Conservation (phyloP, 805 yeast species). For the Torulaspora franciscae region DNA sequence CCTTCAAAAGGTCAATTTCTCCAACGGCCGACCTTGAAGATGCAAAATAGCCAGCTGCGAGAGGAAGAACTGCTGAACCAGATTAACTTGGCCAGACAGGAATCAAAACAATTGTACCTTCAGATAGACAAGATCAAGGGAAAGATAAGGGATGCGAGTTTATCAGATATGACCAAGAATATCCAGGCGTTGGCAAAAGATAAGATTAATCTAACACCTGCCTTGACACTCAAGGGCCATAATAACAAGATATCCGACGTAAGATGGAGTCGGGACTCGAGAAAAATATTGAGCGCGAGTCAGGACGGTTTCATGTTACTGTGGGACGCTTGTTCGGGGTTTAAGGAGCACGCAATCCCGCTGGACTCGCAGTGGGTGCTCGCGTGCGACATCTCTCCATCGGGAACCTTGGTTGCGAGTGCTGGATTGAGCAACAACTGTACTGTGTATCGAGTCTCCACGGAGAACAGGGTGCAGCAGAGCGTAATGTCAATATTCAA, state of each 20-base stretch:
- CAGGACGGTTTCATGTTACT: constrained; percentile 82
- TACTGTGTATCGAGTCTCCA: constrained; percentile 54
- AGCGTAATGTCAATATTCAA: constrained; percentile 53
- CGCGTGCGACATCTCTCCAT: constrained; percentile 67
- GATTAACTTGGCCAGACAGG: constrained; percentile 39
- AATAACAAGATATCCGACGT: constrained; percentile 65
- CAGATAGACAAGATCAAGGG: constrained; percentile 45
- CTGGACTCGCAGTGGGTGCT: constrained; percentile 77
- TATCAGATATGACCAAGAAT: constrained; percentile 38
- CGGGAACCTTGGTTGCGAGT: constrained; percentile 61
- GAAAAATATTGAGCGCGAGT: constrained; percentile 61
- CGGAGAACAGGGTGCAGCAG: constrained; percentile 36
- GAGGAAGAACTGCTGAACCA: constrained; percentile 29
- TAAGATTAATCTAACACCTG: constrained; percentile 34
- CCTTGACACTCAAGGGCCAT: constrained; percentile 48
- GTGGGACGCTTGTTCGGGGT: constrained; percentile 76
- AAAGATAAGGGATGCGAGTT: constrained; percentile 43
- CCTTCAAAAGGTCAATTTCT: not conserved
- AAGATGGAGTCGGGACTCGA: constrained; percentile 64
- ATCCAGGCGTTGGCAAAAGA: constrained; percentile 21
- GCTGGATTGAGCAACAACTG: constrained; percentile 82
- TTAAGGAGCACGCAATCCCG: constrained; percentile 64
- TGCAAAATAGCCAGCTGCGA: constrained; percentile 10
- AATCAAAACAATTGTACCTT: constrained; percentile 44
- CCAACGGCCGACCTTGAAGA: constrained; percentile 5